phyloP scores from a whole-genome alignment of 805 yeast genomes.

The Candida takata region DNA sequence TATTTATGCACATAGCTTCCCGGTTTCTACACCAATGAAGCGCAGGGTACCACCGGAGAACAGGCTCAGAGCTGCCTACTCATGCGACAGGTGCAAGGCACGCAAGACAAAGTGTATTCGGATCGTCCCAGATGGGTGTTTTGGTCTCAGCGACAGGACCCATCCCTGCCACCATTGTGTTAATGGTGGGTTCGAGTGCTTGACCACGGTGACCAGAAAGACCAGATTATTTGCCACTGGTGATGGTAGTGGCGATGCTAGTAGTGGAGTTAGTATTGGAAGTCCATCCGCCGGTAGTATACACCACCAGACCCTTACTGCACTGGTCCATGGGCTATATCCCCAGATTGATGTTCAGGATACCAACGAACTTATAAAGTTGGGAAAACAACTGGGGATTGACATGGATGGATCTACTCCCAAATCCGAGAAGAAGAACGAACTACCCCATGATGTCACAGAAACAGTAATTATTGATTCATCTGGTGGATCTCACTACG shows the following conservation, averaged over 20 bases:
- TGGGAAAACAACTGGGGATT: constrained; percentile 19
- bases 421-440: constrained; percentile 11
- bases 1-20: no score
- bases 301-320: constrained; percentile 36
- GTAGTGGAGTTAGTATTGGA: no score
- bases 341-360: constrained; percentile 39
- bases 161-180: constrained; percentile 35
- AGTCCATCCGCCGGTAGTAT: no score
- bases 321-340: constrained; percentile 33
- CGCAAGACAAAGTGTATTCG: constrained; percentile 38
- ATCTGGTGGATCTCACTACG: constrained; percentile 40
- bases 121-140: constrained; percentile 24
- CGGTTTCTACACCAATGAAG: no score
- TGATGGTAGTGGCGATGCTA: no score
- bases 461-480: constrained; percentile 35
- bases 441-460: constrained; percentile 15
- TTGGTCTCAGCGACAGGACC: constrained; percentile 21
- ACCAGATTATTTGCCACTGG: no score
- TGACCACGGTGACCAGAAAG: constrained; percentile 36
- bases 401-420: constrained; percentile 8
- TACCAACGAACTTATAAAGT: constrained; percentile 33
- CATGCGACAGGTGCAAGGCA: constrained; percentile 40
- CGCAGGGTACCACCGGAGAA: constrained; percentile 32
- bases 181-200: constrained; percentile 32
- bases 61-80: constrained; percentile 35